phyloP scores from a whole-genome alignment of 495 filamentous ascomycete genomes.

The Aspergillus sclerotiicarbonarius region DNA sequence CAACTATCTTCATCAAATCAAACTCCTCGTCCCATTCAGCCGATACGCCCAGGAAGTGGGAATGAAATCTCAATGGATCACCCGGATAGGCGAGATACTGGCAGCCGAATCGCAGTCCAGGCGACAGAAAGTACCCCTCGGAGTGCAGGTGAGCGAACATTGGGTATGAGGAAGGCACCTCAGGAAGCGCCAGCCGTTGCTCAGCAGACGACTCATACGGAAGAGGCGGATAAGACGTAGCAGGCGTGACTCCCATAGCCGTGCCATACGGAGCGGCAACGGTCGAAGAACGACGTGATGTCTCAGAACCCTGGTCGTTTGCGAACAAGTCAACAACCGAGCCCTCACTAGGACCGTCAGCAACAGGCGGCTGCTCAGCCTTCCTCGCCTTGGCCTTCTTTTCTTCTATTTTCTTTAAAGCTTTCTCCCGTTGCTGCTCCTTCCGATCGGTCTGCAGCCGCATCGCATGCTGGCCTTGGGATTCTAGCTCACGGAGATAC shows the following conservation, averaged over 20 bases:
- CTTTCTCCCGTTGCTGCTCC: constrained; percentile 37
- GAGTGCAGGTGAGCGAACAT: constrained; percentile 68
- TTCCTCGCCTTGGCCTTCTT: constrained; percentile 37
- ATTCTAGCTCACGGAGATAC: constrained; percentile 44
- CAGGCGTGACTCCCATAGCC: constrained; percentile 54
- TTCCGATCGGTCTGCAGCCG: constrained; percentile 39
- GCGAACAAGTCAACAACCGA: constrained; percentile 46
- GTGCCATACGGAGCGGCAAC: constrained; percentile 11
- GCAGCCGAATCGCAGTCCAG: constrained; percentile 91
- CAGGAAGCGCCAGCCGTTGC: constrained; percentile 35
- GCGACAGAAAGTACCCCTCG: constrained; percentile 80
- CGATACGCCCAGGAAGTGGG: constrained; percentile 79
- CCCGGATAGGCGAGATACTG: constrained; percentile 93
- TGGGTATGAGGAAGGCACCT: constrained; percentile 50
- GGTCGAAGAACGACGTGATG: constrained; percentile 19
- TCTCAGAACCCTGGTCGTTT: constrained; percentile 19
- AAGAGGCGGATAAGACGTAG: constrained; percentile 57
- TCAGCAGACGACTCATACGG: constrained; percentile 29
- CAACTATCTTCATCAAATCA: constrained; percentile 76
- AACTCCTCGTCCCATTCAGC: constrained; percentile 85
- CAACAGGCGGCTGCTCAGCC: constrained; percentile 21
- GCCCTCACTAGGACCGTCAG: constrained; percentile 23
- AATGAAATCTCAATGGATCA: constrained; percentile 91
- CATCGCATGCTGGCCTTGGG: constrained; percentile 46
- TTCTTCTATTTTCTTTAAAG: constrained; percentile 41